A percentile compares a stretch with the other conserved stretches of the same genome.
Conservation (phyloP, 2,329 filamentous ascomycete species). For the Talaromyces sp. region DNA sequence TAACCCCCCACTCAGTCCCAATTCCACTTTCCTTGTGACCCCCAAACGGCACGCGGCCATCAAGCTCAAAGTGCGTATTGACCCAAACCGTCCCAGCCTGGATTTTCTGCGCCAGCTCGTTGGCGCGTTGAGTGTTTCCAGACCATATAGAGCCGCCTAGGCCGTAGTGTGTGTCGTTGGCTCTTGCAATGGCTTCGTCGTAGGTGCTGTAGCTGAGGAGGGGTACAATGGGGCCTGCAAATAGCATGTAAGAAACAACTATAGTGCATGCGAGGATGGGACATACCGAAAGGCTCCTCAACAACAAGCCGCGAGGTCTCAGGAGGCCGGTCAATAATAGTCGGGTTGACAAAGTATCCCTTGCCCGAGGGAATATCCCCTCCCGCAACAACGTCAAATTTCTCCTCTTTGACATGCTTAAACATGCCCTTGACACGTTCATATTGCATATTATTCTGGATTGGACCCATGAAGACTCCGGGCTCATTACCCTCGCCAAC, state of each 20-base stretch:
- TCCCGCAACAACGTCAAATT: conserved; percentile 51
- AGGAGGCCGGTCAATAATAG: conserved; percentile 55
- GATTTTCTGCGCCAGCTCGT: conserved; percentile 41
- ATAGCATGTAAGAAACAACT: not conserved
- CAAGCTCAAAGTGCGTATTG: conserved; percentile 27
- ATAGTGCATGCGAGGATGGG: not conserved
- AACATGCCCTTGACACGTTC: conserved; percentile 56
- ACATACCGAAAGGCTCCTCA: conserved; percentile 57
- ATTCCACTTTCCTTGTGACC: conserved; percentile 34
- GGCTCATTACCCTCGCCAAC: not conserved
- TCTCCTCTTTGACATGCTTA: conserved; percentile 54
- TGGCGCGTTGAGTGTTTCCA: conserved; percentile 43
- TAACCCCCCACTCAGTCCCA: conserved; percentile 29
- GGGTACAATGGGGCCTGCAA: conserved; percentile 58
- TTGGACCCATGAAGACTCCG: conserved; percentile 47
- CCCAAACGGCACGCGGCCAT: conserved; percentile 25
- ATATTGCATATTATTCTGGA: conserved; percentile 63
- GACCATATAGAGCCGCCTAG: conserved; percentile 50
- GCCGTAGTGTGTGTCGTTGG: conserved; percentile 45
- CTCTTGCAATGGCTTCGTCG: conserved; percentile 44
- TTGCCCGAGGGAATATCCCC: conserved; percentile 39
- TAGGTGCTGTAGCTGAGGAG: conserved; percentile 56
- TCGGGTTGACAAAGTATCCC: conserved; percentile 57
- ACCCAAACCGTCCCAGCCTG: conserved; percentile 45
- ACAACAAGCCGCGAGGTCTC: conserved; percentile 53